Evolutionary conservation across 257 asterid species (phyloP).

Genomic region (Galeopsis tetrahit): DNA sequence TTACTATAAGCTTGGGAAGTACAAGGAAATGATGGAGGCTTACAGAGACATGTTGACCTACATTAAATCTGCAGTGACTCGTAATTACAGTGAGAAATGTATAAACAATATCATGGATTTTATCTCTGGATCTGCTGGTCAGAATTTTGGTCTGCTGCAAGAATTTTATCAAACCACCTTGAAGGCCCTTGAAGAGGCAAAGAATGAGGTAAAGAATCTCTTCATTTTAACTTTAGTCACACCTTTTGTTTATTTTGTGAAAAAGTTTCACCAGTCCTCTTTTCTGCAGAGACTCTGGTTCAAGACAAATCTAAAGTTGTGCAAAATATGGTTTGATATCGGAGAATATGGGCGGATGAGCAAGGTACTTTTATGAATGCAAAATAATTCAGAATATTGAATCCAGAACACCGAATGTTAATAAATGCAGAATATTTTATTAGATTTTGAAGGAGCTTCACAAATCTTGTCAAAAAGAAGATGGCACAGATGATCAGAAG

Average conservation of each 20-base stretch:
- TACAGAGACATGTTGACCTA: slow-evolving; percentile 93
- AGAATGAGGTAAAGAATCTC: slow-evolving; percentile 73
- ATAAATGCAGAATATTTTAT: slow-evolving; percentile 31
- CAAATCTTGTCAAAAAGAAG: slow-evolving; percentile 96
- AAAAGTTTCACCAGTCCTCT: slow-evolving; percentile 21
- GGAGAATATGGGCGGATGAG: slow-evolving; percentile 95
- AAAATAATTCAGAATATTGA: slow-evolving; percentile 14
- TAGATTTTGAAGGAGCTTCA: slow-evolving; percentile 98
- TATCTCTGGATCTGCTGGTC: slow-evolving; percentile 94
- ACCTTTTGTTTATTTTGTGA: slow-evolving; percentile 12
- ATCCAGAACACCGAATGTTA: slow-evolving; percentile 23
- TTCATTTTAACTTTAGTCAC: slow-evolving; percentile 11
- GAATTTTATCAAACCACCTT: slow-evolving; percentile 95
- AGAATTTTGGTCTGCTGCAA: slow-evolving; percentile 82
- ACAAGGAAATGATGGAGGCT: slow-evolving; percentile 95
- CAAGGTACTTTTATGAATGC: slow-evolving; percentile 56
- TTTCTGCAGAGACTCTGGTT: slow-evolving; percentile 90
- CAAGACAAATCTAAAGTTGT: slow-evolving; percentile 96
- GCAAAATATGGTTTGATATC: slow-evolving; percentile 97
- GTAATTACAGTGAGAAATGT: slow-evolving; percentile 97
- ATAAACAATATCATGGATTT: slow-evolving; percentile 97
- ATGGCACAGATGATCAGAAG: slow-evolving; percentile 98
- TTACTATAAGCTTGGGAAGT: slow-evolving; percentile 86
- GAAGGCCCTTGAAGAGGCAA: slow-evolving; percentile 97
- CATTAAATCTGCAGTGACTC: slow-evolving; percentile 93